Percentiles rank a stretch among this genome's conserved stretches.
Conservation (phyloP, 441 rosid genomes). For the Syzygium malaccense region DNA sequence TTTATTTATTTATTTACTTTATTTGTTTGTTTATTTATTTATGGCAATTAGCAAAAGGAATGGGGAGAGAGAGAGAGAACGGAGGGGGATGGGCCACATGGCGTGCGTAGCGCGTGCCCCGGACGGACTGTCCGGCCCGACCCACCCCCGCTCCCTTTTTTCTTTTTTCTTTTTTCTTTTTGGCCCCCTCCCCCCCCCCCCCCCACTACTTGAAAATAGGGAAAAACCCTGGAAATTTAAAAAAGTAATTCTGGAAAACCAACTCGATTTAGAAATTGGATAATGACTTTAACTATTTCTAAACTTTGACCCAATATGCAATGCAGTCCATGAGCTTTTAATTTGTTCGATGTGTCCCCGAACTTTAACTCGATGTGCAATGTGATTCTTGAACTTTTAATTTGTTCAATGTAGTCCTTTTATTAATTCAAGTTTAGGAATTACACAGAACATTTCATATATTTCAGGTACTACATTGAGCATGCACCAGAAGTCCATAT, state of each 20-base stretch:
- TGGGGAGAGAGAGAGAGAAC: background rate
- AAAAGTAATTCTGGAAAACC: background rate
- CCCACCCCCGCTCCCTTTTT: background rate
- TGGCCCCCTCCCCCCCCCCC: background rate
- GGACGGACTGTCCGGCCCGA: background rate
- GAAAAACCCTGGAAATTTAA: background rate
- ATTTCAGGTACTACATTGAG: no score
- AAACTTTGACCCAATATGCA: no score
- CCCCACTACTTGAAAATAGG: background rate
- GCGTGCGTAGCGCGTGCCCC: background rate
- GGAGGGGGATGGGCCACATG: background rate
- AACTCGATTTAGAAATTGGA: background rate
- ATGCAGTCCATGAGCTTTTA: no score
- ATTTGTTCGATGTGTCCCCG: no score
- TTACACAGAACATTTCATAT: no score
- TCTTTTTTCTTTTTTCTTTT: background rate
- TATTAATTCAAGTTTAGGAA: no score
- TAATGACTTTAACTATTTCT: no score
- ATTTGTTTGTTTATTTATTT: background rate
- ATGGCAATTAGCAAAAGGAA: background rate
- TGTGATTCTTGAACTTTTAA: no score
- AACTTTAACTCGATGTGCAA: no score
- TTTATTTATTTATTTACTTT: conserved; percentile 16
- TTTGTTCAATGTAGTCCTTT: no score
- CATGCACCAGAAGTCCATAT: no score